Conservation (phyloP, 306 rosid genomes). For the Corylus heterophylla region DNA sequence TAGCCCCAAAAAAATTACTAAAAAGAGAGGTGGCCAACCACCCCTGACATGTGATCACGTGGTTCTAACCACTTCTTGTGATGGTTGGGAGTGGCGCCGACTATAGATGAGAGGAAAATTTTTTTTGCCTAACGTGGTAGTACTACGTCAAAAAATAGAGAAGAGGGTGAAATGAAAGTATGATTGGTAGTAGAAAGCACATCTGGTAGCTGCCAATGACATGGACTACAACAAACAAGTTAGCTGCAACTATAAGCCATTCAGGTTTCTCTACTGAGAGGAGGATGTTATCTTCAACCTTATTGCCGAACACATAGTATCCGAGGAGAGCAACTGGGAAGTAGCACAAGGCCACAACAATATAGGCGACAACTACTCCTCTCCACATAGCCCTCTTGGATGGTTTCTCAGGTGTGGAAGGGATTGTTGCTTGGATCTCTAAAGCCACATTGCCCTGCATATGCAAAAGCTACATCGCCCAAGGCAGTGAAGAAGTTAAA, state of each 20-base stretch:
- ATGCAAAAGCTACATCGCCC: slow-evolving; percentile 73
- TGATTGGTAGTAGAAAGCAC: background rate
- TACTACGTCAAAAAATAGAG: too few species aligned
- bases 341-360: slow-evolving; percentile 70
- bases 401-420: slow-evolving; percentile 73
- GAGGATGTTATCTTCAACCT: slow-evolving; percentile 59
- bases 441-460: slow-evolving; percentile 78
- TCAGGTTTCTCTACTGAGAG: slow-evolving; percentile 52
- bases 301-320: slow-evolving; percentile 57
- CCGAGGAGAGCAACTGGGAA: slow-evolving; percentile 75
- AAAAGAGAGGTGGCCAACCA: too few species aligned
- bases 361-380: slow-evolving; percentile 64
- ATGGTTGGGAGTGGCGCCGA: too few species aligned
- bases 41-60: too few species aligned
- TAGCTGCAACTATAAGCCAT: slow-evolving; percentile 72
- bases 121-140: too few species aligned
- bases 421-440: slow-evolving; percentile 89
- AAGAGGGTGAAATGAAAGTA: too few species aligned
- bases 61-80: too few species aligned
- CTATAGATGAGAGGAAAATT: too few species aligned
- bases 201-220: slow-evolving; percentile 85
- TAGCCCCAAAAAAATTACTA: too few species aligned
- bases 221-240: slow-evolving; percentile 70
- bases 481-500: slow-evolving; percentile 63
- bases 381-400: slow-evolving; percentile 83